Percentiles rank a stretch among this genome's conserved stretches.
These are phyloP conservation scores for Acanthamoeba healyi DNA, from an alignment of 208 protist genomes.

Conservation along the genomic window DNA sequence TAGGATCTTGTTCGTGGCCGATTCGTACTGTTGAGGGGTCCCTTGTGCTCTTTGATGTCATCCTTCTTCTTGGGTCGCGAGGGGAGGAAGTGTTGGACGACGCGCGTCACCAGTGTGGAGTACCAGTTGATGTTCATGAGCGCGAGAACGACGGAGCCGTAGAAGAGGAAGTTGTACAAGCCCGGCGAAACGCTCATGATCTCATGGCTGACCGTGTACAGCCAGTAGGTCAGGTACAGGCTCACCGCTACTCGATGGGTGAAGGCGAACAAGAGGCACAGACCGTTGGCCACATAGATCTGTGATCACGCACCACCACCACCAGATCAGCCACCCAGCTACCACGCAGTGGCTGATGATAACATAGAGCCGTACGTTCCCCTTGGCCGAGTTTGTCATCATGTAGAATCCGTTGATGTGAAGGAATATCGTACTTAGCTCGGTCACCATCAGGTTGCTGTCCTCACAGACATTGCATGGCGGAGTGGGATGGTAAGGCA, in stretches of 20 bases:
- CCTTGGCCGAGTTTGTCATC: background rate
- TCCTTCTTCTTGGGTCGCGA: background rate
- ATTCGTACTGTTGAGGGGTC: too few species aligned
- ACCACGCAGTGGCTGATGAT: too few species aligned
- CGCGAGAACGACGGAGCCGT: background rate
- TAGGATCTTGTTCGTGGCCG: too few species aligned
- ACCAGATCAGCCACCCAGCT: too few species aligned
- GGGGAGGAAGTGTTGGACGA: slow-evolving; percentile 38
- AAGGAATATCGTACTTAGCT: slow-evolving; percentile 56
- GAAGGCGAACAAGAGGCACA: slow-evolving; percentile 44
- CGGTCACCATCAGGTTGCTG: slow-evolving; percentile 57
- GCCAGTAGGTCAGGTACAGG: slow-evolving; percentile 53
- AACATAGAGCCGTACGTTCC: background rate
- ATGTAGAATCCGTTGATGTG: slow-evolving; percentile 59
- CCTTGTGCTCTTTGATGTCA: too few species aligned
- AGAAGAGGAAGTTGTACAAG: slow-evolving; percentile 63
- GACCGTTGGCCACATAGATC: slow-evolving; percentile 35
- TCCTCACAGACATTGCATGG: background rate
- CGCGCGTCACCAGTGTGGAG: background rate
- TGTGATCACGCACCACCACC: too few species aligned
- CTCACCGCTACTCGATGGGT: slow-evolving; percentile 30
- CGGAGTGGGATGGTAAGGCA: background rate
- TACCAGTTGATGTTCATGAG: slow-evolving; percentile 49
- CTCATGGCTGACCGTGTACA: background rate
- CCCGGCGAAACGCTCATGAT: background rate